phyloP scores from a whole-genome alignment of 371 early-diverging fungal species.

The Mucor mucedo region DNA sequence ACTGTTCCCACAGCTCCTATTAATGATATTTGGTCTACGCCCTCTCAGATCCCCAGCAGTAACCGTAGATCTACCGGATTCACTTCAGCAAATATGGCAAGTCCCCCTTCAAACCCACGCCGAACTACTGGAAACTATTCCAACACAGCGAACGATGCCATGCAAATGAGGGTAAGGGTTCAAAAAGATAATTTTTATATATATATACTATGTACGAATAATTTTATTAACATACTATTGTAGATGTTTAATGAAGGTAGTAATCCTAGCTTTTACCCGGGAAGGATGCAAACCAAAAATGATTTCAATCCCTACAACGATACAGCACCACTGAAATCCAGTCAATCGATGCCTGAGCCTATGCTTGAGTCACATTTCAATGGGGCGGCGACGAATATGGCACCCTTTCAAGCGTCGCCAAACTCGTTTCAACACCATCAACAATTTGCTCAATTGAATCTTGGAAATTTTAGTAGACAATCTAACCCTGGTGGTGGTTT shows the following conservation, averaged over 20 bases:
- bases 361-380: conserved; percentile 24
- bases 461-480: conserved; percentile 14
- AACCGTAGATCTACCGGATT: conserved; percentile 18
- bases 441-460: conserved; percentile 15
- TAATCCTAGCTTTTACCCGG: conserved; percentile 18
- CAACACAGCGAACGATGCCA: conserved; percentile 8
- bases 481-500: conserved; percentile 17
- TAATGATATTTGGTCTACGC: conserved; percentile 28
- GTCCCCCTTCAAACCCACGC: conserved; percentile 2
- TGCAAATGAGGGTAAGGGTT: conserved; percentile 5
- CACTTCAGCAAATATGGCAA: conserved; percentile 12
- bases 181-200: too few species aligned
- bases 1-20: conserved; percentile 15
- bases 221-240: background rate
- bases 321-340: conserved; percentile 13
- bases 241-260: conserved; percentile 17
- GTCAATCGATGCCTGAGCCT: conserved; percentile 27
- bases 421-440: conserved; percentile 10
- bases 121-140: background rate
- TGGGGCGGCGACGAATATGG: background rate
- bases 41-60: conserved; percentile 12
- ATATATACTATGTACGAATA: background rate
- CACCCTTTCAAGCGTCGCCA: conserved; percentile 14
- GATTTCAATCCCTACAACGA: conserved; percentile 30
- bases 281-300: conserved; percentile 1